Evolutionary conservation across 1,284 basidiomycete species (phyloP).

Genomic region (Leccinum proliferum): DNA sequence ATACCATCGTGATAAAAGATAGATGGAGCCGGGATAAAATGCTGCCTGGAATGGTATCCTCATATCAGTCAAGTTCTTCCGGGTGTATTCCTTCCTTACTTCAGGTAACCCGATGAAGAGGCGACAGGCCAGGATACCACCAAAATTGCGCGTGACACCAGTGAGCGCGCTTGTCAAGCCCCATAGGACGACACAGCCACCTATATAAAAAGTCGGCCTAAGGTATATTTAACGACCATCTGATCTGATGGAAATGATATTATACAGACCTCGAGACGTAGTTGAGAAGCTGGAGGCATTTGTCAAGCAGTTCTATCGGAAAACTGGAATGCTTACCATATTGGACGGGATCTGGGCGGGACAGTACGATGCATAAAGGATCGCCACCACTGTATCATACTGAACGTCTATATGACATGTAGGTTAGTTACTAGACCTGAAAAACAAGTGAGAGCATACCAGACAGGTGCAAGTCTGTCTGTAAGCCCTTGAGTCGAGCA

Average conservation of each 20-base stretch:
- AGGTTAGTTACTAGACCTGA: neutral
- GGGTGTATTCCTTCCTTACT: slow-evolving; percentile 19
- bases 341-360: slow-evolving; percentile 31
- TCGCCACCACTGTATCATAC: neutral
- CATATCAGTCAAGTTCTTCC: neutral
- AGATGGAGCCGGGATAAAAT: slow-evolving; percentile 59
- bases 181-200: slow-evolving; percentile 1
- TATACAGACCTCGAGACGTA: neutral
- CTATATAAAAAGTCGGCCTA: neutral
- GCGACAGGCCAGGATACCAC: slow-evolving; percentile 1
- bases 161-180: slow-evolving; percentile 1
- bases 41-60: slow-evolving; percentile 35
- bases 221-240: neutral
- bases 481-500: slow-evolving; percentile 35
- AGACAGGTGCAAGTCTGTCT: neutral
- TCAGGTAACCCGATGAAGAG: slow-evolving; percentile 23
- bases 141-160: neutral
- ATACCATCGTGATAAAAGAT: slow-evolving; percentile 59
- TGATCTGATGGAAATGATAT: neutral
- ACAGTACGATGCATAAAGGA: slow-evolving; percentile 17
- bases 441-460: neutral
- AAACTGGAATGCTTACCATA: slow-evolving; percentile 38
- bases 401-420: neutral
- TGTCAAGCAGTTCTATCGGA: neutral
- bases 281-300: slow-evolving; percentile 15